Evolutionary conservation across 1,284 basidiomycete species (phyloP), one percentile per base, ranked within the genome.

Genomic region (Cystobasidium sp.): DNA sequence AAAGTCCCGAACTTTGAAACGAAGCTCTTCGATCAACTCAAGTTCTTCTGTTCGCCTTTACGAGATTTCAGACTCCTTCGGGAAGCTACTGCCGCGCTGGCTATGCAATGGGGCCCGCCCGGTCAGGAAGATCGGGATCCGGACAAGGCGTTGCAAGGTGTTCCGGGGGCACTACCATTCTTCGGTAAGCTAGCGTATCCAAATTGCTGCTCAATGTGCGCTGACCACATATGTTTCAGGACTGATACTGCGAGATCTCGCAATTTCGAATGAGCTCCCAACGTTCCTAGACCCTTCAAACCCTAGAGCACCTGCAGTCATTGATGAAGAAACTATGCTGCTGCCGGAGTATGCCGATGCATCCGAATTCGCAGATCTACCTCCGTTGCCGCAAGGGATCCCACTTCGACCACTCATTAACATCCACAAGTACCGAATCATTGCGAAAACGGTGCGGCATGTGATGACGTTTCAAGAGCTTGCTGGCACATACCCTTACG

Each of bases 381-480:
- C 44, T 37, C 49, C 61, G 46, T 41, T 93, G 10, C 91, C 91
- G 0, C 80, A 86, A 0, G 86, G 86, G n/a, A 88, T 92, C 84
- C 87, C 89, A 76, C 86, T 94, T n/a, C 90, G 91, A 77, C 91
- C 91, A 1, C 83, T 94, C 70, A 90, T 94, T 83, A 94, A 93
- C 81, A 88, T 94, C 3, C 91, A 93, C 82, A 93, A 94, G 82
- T 91, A 93, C 80, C 88, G 92, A 39, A 83, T 88, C 76, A 90
- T 92, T 67, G 91, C 92, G 6, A 86, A 86, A 8, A 88, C 91
- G 43, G 89, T 93, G 80, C 91, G 91, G 80, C 86, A 87, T 12
- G 84, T 93, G 62, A 89, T 92, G 14, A 87, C 88, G 7, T 91
- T 90, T 7, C 92, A 94, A 80, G 90, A 93, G 77, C 85, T 92